Evolutionary conservation across 2,329 filamentous ascomycete genomes (phyloP).

Genomic region (Metarhizium sp.): DNA sequence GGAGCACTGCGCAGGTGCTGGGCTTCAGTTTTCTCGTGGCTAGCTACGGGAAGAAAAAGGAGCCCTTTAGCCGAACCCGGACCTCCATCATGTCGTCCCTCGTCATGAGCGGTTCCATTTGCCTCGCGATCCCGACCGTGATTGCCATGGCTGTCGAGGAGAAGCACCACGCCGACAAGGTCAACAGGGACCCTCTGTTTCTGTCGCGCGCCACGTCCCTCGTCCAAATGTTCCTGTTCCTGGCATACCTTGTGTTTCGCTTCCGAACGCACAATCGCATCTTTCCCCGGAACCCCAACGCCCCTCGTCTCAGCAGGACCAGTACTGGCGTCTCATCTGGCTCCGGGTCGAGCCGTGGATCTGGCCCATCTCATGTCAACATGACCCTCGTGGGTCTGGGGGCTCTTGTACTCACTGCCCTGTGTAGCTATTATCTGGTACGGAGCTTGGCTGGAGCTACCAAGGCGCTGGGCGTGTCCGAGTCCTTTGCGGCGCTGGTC

Average conservation of each 20-base stretch:
- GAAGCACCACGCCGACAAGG: background rate
- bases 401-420: background rate
- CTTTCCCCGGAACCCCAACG: constrained; percentile 6
- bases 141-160: constrained; percentile 6
- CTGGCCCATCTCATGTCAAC: background rate
- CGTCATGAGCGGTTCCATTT: constrained; percentile 10
- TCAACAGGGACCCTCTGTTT: constrained; percentile 6
- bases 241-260: constrained; percentile 9
- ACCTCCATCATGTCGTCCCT: constrained; percentile 11
- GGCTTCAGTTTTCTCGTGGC: constrained; percentile 10
- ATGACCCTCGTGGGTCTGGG: background rate
- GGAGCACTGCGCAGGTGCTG: constrained; percentile 2
- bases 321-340: background rate
- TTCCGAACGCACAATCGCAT: constrained; percentile 9
- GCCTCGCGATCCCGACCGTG: constrained; percentile 9
- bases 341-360: background rate
- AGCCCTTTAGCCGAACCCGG: constrained; percentile 7
- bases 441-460: background rate
- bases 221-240: constrained; percentile 8
- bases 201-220: constrained; percentile 9
- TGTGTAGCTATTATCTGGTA: background rate
- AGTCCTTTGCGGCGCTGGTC: constrained; percentile 4
- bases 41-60: constrained; percentile 10
- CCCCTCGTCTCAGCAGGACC: background rate
- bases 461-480: background rate